Base-by-base conservation (phyloP, 1,284 basidiomycete species). In the Acaromyces ingoldii region DNA sequence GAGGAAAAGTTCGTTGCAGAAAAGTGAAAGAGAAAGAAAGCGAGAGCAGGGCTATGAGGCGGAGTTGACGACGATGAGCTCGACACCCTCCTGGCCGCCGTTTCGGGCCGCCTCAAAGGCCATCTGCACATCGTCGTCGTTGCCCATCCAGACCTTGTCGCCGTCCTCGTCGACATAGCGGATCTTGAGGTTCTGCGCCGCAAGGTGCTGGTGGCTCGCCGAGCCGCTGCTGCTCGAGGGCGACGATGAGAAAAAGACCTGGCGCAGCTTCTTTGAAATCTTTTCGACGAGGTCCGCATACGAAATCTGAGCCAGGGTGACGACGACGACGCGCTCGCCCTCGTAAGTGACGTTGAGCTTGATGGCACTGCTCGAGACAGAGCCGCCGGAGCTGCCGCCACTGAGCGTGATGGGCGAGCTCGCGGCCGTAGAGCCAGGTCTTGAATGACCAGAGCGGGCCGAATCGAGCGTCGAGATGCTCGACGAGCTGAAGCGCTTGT, bases 291-390 rank as follows among this genome's bases (percentile, higher is more conserved):
- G 80, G 31, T 90, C 87, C 51, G 79, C 79, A 75, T 86, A 93
- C 67, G 87, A 82, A 19, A 87, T 88, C 53, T 80, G 77, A 34
- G 85, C 81, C 31, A 89, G 82, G 10, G 93, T 88, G 74, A 91
- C 88, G 56, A 97, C 88, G 58, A 91, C 86, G 74, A 92, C 85
- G 72, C 95, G 91, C 64, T 90, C 85, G 66, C 86, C 83, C 79
- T 85, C 91, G 76, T 86, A 85, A 24, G 42, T 24, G 10, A 24
- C 45, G n/a, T n/a, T n/a, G n/a, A n/a, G n/a, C n/a, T n/a, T n/a
- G n/a, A n/a, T n/a, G n/a, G n/a, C n/a, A n/a, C n/a, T n/a, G n/a
- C n/a, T n/a, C n/a, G n/a, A n/a, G n/a, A n/a, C n/a, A n/a, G n/a
- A n/a, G 22, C 44, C 44, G 11, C 15, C 36, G n/a, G 44, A 28